Conservation (phyloP, 345 rosid species). For the Kernera saxatilis region DNA sequence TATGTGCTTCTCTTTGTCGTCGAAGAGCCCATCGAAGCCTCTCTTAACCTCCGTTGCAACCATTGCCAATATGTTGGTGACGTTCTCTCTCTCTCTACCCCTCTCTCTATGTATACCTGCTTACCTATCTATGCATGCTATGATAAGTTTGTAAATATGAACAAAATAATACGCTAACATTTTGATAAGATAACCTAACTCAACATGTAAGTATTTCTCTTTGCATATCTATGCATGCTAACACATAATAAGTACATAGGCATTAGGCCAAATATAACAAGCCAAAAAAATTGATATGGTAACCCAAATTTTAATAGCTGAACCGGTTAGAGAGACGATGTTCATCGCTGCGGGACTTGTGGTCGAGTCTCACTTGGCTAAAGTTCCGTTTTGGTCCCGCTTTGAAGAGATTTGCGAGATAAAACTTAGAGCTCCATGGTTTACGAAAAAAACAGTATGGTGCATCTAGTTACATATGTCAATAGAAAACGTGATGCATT, state of each 20-base stretch:
- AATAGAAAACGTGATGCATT: not conserved
- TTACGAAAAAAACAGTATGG: not conserved
- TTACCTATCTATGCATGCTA: not conserved
- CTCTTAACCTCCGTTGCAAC: slow-evolving; percentile 56
- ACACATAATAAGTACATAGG: too few species aligned
- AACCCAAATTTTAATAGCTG: not conserved
- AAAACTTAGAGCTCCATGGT: not conserved
- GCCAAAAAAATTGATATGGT: not conserved
- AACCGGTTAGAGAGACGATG: not conserved
- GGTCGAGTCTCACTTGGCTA: too few species aligned
- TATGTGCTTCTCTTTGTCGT: slow-evolving; percentile 60
- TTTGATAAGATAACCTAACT: not conserved
- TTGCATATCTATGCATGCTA: not conserved
- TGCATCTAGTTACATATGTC: not conserved
- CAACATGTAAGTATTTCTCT: not conserved
- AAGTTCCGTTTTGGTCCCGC: too few species aligned
- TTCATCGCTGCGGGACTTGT: too few species aligned
- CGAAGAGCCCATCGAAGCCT: slow-evolving; percentile 64
- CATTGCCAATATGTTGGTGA: slow-evolving; percentile 85
- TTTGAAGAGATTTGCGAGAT: too few species aligned
- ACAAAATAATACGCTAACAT: not conserved
- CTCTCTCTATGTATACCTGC: not conserved
- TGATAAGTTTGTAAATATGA: not conserved
- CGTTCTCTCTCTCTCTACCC: slow-evolving; percentile 31
- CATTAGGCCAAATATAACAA: not conserved